phyloP scores from a whole-genome alignment of 331 rosid species.

The Erythrophleum ivorense region DNA sequence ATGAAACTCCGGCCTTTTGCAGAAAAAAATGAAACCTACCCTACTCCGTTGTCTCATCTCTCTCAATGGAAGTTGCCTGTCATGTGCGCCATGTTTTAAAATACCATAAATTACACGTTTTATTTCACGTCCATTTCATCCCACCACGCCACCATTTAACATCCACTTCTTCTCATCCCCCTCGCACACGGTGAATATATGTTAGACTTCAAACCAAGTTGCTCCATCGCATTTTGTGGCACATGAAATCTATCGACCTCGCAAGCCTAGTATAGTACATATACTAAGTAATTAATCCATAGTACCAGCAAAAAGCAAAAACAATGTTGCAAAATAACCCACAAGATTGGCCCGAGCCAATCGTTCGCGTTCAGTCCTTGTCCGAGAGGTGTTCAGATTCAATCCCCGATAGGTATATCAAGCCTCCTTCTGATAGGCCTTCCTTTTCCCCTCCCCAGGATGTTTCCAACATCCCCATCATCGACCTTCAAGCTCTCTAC shows the following conservation, averaged over 20 bases:
- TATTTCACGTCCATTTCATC: slow-evolving; percentile 42
- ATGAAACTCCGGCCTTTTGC: not conserved
- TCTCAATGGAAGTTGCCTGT: not conserved
- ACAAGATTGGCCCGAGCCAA: slow-evolving; percentile 56
- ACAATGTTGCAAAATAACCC: slow-evolving; percentile 26
- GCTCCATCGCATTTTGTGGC: slow-evolving; percentile 15
- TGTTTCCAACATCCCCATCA: slow-evolving; percentile 47
- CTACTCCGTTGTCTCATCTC: not conserved
- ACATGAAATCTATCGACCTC: not conserved
- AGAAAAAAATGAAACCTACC: not conserved
- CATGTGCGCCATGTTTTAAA: not conserved
- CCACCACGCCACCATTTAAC: slow-evolving; percentile 27
- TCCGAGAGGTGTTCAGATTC: slow-evolving; percentile 39
- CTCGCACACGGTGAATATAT: not conserved
- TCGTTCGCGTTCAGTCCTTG: slow-evolving; percentile 50
- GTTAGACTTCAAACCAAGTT: not conserved
- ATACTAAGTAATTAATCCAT: not conserved
- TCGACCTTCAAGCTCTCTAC: slow-evolving; percentile 42
- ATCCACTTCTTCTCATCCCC: slow-evolving; percentile 25
- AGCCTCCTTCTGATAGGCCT: slow-evolving; percentile 49
- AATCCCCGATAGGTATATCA: slow-evolving; percentile 52
- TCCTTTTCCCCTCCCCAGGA: not conserved
- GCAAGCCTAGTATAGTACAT: too few relatives aligned
- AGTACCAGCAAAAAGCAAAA: not conserved
- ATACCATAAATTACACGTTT: slow-evolving; percentile 60